Conservation (phyloP, 768 basidiomycete species). For the Galerina sulciceps region DNA sequence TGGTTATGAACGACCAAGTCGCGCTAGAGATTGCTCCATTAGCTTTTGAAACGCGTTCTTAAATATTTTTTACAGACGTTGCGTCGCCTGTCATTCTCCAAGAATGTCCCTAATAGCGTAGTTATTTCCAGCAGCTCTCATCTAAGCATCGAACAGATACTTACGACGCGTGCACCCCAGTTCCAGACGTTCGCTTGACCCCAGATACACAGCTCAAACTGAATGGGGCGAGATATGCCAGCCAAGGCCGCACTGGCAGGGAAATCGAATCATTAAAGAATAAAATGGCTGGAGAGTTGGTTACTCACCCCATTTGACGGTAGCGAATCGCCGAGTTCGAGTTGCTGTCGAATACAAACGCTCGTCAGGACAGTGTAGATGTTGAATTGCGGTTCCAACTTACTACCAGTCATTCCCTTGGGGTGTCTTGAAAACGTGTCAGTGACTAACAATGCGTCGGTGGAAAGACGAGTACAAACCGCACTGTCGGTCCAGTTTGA, state of each 20-base stretch:
- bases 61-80: background rate
- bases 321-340: constrained; percentile 59
- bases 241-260: constrained; percentile 46
- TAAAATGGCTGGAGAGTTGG: background rate
- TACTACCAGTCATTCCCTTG: background rate
- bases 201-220: constrained; percentile 58
- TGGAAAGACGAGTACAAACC: background rate
- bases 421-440: background rate
- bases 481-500: background rate
- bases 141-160: background rate
- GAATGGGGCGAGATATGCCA: constrained; percentile 44
- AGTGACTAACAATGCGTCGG: background rate
- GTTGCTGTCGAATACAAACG: constrained; percentile 34
- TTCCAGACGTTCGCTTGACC: constrained; percentile 55
- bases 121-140: background rate
- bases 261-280: background rate
- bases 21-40: constrained; percentile 26
- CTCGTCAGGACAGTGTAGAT: background rate
- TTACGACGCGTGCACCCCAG: constrained; percentile 52
- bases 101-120: background rate
- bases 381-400: background rate
- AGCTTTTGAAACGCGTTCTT: background rate
- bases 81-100: background rate
- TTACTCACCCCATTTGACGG: constrained; percentile 52
- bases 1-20: constrained; percentile 52